Percentiles rank a stretch among this genome's conserved stretches.
phyloP scores from a whole-genome alignment of 2,329 filamentous ascomycete genomes.

The Fusarium drepaniforme region DNA sequence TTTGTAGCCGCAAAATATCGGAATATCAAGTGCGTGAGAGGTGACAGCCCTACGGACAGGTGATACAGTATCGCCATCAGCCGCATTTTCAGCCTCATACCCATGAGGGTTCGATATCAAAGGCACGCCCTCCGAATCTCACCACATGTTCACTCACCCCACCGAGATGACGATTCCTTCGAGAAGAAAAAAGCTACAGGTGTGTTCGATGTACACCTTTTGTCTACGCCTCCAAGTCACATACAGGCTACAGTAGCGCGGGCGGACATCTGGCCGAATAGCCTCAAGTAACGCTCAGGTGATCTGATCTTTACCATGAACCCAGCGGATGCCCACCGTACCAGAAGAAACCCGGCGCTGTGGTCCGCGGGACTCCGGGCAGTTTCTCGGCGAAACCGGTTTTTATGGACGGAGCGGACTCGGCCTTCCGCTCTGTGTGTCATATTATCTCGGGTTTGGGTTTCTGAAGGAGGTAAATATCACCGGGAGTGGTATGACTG shows the following conservation, averaged over 20 bases:
- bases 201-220: background rate
- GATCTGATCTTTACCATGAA: constrained; percentile 24
- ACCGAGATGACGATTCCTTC: background rate
- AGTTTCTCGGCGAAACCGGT: constrained; percentile 27
- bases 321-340: constrained; percentile 6
- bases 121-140: background rate
- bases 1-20: background rate
- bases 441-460: background rate
- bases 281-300: constrained; percentile 15
- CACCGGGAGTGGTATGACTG: constrained; percentile 12
- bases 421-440: constrained; percentile 17
- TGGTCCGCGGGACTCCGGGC: background rate
- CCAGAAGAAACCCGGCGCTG: background rate
- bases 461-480: background rate
- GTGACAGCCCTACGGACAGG: background rate
- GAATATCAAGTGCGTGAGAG: background rate
- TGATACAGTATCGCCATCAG: background rate
- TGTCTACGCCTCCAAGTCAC: background rate
- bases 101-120: background rate
- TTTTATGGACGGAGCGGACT: constrained; percentile 12
- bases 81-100: background rate
- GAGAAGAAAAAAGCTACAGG: background rate
- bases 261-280: constrained; percentile 34
- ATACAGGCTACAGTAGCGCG: background rate
- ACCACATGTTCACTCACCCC: background rate